These are phyloP conservation scores for Dovyalis caffra DNA, from an alignment of 345 rosid genomes.

Conservation along the genomic window DNA sequence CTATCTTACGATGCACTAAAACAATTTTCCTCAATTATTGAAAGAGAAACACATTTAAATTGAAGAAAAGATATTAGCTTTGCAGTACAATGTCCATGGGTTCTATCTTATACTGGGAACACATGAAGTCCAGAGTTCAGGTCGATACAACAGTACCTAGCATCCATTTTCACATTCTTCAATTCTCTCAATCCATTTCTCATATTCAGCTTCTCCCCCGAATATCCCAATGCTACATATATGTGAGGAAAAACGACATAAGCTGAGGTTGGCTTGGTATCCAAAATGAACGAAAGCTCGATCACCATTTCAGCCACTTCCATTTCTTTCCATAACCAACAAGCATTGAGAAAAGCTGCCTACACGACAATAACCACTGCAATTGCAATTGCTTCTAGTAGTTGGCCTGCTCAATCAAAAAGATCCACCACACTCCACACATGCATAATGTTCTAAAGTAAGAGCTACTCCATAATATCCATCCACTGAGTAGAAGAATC, in stretches of 20 bases:
- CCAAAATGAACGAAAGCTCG: conserved; percentile 35
- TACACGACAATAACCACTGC: conserved; percentile 54
- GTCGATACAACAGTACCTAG: conserved; percentile 59
- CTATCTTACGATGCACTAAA: conserved; percentile 1
- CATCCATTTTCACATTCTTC: conserved; percentile 52
- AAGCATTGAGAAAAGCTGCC: conserved; percentile 55
- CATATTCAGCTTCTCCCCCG: conserved; percentile 48
- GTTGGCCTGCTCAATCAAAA: conserved; percentile 50
- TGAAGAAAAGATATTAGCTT: conserved; percentile 30
- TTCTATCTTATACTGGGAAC: conserved; percentile 44
- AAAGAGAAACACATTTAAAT: conserved; percentile 7
- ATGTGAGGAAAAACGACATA: conserved; percentile 51
- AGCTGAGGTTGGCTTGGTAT: conserved; percentile 39
- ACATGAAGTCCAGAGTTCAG: conserved; percentile 32
- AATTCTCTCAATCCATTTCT: conserved; percentile 44
- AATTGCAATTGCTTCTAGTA: conserved; percentile 52
- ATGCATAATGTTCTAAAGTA: conserved; percentile 50
- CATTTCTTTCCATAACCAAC: conserved; percentile 53
- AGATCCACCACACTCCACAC: conserved; percentile 51
- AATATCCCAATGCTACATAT: conserved; percentile 46
- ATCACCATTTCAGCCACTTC: conserved; percentile 57
- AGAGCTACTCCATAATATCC: conserved; percentile 31
- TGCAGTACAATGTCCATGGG: conserved; percentile 29
- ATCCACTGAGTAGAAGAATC: conserved; percentile 41
- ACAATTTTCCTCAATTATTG: not conserved